Conservation (phyloP, 495 filamentous ascomycete species). For the Hyaloscypha finlandica region DNA sequence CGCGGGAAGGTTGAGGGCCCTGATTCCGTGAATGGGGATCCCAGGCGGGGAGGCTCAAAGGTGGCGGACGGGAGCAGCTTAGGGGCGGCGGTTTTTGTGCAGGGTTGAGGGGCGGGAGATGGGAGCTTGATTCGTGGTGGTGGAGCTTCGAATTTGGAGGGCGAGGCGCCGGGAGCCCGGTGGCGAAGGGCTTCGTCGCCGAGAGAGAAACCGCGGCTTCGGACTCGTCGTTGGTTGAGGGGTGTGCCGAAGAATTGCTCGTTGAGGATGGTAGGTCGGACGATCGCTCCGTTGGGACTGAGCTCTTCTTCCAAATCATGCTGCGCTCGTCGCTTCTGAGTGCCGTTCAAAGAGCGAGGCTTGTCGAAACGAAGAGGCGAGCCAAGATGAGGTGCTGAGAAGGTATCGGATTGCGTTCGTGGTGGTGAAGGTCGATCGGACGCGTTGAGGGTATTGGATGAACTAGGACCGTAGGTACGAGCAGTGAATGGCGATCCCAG, state of each 20-base stretch:
- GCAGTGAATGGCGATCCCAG: constrained; percentile 58
- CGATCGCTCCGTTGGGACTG: constrained; percentile 47
- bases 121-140: constrained; percentile 28
- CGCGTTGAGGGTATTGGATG: constrained; percentile 29
- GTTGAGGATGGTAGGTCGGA: constrained; percentile 51
- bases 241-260: constrained; percentile 45
- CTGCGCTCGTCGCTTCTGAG: constrained; percentile 53
- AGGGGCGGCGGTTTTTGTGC: constrained; percentile 13
- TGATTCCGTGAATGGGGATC: constrained; percentile 49
- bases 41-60: constrained; percentile 44
- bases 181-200: constrained; percentile 41
- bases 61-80: constrained; percentile 19
- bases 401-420: constrained; percentile 40
- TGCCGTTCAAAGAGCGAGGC: constrained; percentile 47
- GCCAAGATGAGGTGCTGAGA: constrained; percentile 47
- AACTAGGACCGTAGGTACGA: constrained; percentile 57
- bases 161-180: constrained; percentile 9
- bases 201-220: constrained; percentile 61
- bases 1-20: constrained; percentile 49
- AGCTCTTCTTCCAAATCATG: constrained; percentile 48
- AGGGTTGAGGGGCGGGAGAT: constrained; percentile 13
- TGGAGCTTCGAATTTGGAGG: constrained; percentile 25
- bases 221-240: constrained; percentile 44
- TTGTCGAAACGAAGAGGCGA: constrained; percentile 50
- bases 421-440: constrained; percentile 36